A percentile compares a stretch with the other conserved stretches of the same genome.
phyloP scores from a whole-genome alignment of 2,329 filamentous ascomycete species.

The Phialemoniopsis sp. region DNA sequence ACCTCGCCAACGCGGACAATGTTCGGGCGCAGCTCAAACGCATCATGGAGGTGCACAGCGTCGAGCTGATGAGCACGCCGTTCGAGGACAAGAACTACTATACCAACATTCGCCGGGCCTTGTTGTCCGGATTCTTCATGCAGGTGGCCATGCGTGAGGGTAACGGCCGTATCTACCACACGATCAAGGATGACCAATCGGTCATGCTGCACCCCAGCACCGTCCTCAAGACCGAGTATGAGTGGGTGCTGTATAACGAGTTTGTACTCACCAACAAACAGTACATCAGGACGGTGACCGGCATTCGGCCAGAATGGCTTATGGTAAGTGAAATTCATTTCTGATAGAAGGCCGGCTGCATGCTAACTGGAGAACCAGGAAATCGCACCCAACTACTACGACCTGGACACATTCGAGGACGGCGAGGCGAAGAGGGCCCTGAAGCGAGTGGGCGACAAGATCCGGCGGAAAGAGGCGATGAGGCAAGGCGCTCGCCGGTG shows the following conservation, averaged over 20 bases:
- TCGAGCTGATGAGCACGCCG: constrained; percentile 82
- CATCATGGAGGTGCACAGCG: constrained; percentile 90
- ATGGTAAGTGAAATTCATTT: constrained; percentile 53
- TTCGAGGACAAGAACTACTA: constrained; percentile 98
- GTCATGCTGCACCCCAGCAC: constrained; percentile 93
- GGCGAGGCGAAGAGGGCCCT: constrained; percentile 77
- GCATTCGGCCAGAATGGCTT: constrained; percentile 91
- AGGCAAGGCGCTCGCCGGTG: constrained; percentile 27
- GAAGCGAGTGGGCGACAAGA: constrained; percentile 52
- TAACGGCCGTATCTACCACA: constrained; percentile 81
- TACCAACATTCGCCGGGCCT: constrained; percentile 88
- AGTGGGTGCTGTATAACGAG: constrained; percentile 98
- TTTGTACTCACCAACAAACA: constrained; percentile 98
- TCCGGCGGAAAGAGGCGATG: constrained; percentile 55
- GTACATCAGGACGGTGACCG: constrained; percentile 91
- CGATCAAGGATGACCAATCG: constrained; percentile 93
- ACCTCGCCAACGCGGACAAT: constrained; percentile 88
- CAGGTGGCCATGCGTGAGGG: constrained; percentile 94
- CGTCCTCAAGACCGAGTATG: constrained; percentile 80
- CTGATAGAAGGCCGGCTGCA: not conserved
- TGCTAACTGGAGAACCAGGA: constrained; percentile 54
- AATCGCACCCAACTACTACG: constrained; percentile 90
- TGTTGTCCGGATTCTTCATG: constrained; percentile 98
- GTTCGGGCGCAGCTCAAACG: constrained; percentile 87
- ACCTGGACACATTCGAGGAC: constrained; percentile 76